Conservation (phyloP, 2,329 filamentous ascomycete genomes). For the Leptographium procerum region DNA sequence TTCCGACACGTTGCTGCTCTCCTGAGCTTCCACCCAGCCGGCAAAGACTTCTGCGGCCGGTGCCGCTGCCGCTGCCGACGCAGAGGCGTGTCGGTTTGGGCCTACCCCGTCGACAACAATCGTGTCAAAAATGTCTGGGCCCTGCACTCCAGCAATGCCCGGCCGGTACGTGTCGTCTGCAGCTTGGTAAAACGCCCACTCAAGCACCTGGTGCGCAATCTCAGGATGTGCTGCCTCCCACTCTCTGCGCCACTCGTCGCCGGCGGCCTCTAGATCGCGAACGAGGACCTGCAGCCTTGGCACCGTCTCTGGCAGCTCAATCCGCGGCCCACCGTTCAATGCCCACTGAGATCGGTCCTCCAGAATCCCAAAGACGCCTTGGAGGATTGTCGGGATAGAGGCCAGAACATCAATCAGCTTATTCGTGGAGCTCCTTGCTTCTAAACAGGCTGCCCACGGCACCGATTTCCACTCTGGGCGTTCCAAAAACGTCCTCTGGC, state of each 20-base stretch:
- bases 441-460: conserved; percentile 13
- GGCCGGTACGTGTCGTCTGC: conserved; percentile 12
- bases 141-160: conserved; percentile 7
- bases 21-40: background rate
- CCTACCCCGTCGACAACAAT: background rate
- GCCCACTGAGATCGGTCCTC: conserved; percentile 10
- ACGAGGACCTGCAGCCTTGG: conserved; percentile 8
- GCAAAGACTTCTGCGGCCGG: background rate
- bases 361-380: conserved; percentile 9
- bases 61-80: too few relatives aligned
- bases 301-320: conserved; percentile 7
- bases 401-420: conserved; percentile 15
- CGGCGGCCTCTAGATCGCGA: background rate
- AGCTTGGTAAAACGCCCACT: conserved; percentile 9
- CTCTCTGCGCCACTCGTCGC: conserved; percentile 8
- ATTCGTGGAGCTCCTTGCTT: conserved; percentile 12
- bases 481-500: conserved; percentile 14
- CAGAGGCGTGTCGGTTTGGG: too few relatives aligned
- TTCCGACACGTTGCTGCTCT: too few relatives aligned
- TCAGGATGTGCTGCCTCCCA: conserved; percentile 8
- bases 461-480: conserved; percentile 14
- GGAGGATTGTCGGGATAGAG: conserved; percentile 13
- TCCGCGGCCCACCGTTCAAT: conserved; percentile 2
- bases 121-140: conserved; percentile 11
- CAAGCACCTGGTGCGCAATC: conserved; percentile 6